phyloP scores from a whole-genome alignment of 257 asterid species.

The Handroanthus guayacan region DNA sequence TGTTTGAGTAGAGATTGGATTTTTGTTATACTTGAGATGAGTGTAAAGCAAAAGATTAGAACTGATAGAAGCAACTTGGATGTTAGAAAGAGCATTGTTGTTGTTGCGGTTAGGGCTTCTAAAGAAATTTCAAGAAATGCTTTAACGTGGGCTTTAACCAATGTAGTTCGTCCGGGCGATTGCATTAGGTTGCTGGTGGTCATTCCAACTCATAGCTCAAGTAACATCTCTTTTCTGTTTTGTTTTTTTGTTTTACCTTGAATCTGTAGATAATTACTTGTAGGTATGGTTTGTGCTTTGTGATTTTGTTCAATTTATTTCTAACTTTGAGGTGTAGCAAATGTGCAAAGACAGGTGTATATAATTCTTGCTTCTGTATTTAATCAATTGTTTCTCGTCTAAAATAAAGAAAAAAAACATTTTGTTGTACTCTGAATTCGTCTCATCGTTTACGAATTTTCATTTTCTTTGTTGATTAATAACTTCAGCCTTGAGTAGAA shows the following conservation, averaged over 20 bases:
- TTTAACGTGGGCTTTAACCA: slow-evolving; percentile 80
- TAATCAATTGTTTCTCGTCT: not conserved
- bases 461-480: too few species aligned
- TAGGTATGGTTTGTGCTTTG: too few species aligned
- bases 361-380: not conserved
- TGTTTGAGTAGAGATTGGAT: not conserved
- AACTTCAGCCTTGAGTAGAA: too few species aligned
- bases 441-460: too few species aligned
- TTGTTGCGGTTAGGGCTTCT: slow-evolving; percentile 77
- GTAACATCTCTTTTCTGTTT: slow-evolving; percentile 42
- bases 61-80: slow-evolving; percentile 35
- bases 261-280: not conserved
- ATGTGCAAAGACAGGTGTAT: not conserved
- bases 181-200: slow-evolving; percentile 70
- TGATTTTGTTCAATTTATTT: too few species aligned
- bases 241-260: not conserved
- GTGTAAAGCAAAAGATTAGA: slow-evolving; percentile 52
- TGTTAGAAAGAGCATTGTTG: slow-evolving; percentile 47
- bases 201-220: slow-evolving; percentile 61
- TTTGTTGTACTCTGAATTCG: not conserved
- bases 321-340: too few species aligned
- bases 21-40: slow-evolving; percentile 50
- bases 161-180: slow-evolving; percentile 78
- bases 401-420: not conserved
- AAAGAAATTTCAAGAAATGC: slow-evolving; percentile 72